Conservation (phyloP, 1,284 basidiomycete species). For the Boletus smithii region DNA sequence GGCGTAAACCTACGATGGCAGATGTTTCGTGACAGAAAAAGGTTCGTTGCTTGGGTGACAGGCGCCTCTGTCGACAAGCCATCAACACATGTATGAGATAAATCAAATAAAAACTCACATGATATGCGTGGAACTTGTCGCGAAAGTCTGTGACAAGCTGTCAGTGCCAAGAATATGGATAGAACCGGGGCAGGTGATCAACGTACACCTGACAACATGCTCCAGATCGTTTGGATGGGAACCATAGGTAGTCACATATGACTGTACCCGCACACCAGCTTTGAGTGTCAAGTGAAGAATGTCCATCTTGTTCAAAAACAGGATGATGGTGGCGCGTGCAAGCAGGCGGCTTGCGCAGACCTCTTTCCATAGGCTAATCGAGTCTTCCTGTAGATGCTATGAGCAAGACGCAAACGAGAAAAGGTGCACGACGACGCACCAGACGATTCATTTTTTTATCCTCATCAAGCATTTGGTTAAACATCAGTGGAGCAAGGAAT, state of each 20-base stretch:
- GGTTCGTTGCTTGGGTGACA: conserved; percentile 43
- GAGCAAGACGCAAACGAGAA: background rate
- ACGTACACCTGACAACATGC: conserved; percentile 50
- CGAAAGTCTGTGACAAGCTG: conserved; percentile 42
- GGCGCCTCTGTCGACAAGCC: conserved; percentile 36
- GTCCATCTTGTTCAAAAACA: conserved; percentile 73
- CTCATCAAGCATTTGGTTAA: conserved; percentile 49
- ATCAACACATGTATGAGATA: conserved; percentile 4
- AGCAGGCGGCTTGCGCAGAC: conserved; percentile 58
- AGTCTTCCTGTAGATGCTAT: conserved; percentile 48
- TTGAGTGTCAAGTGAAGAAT: conserved; percentile 55
- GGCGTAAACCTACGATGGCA: conserved; percentile 38
- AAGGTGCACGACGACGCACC: conserved; percentile 6
- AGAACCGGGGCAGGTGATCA: background rate
- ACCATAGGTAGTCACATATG: conserved; percentile 61
- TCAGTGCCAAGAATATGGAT: background rate
- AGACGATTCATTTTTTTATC: conserved; percentile 42
- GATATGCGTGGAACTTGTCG: conserved; percentile 48
- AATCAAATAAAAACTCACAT: conserved; percentile 35
- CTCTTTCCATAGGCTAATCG: conserved; percentile 58
- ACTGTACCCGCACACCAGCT: conserved; percentile 54
- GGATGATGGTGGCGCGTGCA: conserved; percentile 52
- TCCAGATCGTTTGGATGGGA: conserved; percentile 55
- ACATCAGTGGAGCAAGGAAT: conserved; percentile 49
- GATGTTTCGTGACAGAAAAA: conserved; percentile 53